Base-by-base conservation (phyloP, 495 filamentous ascomycete species). In the Annulohypoxylon maeteangense region DNA sequence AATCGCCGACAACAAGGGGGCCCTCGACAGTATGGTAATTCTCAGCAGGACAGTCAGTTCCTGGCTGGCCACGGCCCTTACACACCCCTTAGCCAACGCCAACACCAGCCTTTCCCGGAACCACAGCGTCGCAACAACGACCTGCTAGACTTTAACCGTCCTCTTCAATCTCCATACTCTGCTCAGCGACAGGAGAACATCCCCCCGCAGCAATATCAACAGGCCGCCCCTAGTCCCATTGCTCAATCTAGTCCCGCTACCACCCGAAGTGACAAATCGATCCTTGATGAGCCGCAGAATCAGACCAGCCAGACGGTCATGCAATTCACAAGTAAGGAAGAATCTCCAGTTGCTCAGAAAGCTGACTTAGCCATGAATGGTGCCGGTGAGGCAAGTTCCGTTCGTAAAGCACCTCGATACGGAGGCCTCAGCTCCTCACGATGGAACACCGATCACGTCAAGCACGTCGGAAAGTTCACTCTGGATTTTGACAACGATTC, bases 391-490 rank as follows among this genome's bases (percentile, higher is more conserved):
- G 18, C 4, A 48, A n/a, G 23, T n/a, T n/a, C n/a, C n/a, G n/a
- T n/a, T n/a, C n/a, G 1, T 20, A 45, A 3, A 5, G 5, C 23
- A 18, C 3, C 31, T 1, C 20, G 22, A 10, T 16, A 25, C 27
- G 6, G 14, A 25, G 70, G 71, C 25, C 62, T 66, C 1, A 18
- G 22, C 0, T 59, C 59, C 7, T 72, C 70, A 11, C 40, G 65
- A 57, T 72, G 70, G 70, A 69, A 68, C 27, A 14, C 58, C 2
- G 40, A 58, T 2, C 27, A 66, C 14, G 5, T 27, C 27, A 12
- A 20, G 4, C n/a, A 48, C 5, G 29, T 16, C 25, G 20, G 11
- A 22, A 45, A 40, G 34, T 23, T 14, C 4, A 29, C 20, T 12
- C 62, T 54, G 57, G 25, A 2, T 16, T 23, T 59, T 14, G 51